These are phyloP conservation scores for Ceratobasidium sp. DNA, from an alignment of 1,284 basidiomycete genomes.

Conservation along the genomic window DNA sequence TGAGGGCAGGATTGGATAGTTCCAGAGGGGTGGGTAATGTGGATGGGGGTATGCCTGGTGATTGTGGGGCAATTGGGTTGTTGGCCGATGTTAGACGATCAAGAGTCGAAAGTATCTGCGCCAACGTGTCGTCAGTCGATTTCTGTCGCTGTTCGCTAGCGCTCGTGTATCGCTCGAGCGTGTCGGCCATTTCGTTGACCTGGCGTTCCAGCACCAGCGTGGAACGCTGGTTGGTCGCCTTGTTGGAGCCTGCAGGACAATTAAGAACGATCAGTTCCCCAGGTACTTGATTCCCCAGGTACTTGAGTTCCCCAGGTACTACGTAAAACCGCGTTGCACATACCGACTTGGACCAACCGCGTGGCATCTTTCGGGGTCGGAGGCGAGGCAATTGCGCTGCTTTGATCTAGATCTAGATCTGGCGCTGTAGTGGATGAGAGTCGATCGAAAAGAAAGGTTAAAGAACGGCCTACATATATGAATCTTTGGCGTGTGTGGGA, in stretches of 20 bases:
- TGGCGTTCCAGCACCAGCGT: slow-evolving; percentile 11
- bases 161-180: neutral
- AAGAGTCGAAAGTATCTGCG: neutral
- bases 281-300: too few relatives aligned
- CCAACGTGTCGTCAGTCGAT: slow-evolving; percentile 2
- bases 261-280: too few relatives aligned
- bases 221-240: neutral
- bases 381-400: neutral
- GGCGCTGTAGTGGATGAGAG: neutral
- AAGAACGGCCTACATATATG: neutral
- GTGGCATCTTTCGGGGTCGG: neutral
- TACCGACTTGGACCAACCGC: neutral
- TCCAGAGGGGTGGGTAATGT: neutral
- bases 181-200: neutral
- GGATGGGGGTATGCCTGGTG: neutral
- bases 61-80: too few relatives aligned
- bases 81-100: neutral
- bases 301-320: too few relatives aligned
- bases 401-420: neutral
- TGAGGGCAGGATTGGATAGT: slow-evolving; percentile 3
- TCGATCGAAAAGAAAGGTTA: neutral
- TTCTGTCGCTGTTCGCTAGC: neutral
- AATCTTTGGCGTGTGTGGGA: neutral
- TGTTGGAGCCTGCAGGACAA: too few relatives aligned
- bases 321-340: too few relatives aligned